Evolutionary conservation across 31 red algal genomes (phyloP), one percentile per base, ranked within the genome.

Genomic region (Endocladia muricata): DNA sequence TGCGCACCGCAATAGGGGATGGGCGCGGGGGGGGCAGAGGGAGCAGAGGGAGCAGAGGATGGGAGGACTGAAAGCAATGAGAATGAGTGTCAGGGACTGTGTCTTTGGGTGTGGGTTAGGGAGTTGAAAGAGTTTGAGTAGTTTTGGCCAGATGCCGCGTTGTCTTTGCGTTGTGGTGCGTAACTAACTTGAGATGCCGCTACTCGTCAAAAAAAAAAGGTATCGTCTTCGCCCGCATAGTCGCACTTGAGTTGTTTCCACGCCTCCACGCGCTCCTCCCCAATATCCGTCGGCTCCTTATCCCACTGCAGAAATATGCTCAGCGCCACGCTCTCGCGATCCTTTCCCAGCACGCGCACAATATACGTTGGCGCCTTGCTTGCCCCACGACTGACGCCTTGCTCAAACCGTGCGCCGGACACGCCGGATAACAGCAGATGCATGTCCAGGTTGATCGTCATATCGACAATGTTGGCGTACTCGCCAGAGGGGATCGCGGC

Each of bases 381-480:
- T 23, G 41, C 37, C 33, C 76, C 60, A 19, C 95, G 70, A 70
- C 85, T 91, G 7, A 88, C 73, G 30, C 95, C 95, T 23, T 79
- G 86, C 49, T 98, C 91, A 61, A 98, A 98, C 21, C 81, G 88
- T 15, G 77, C 85, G 37, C 84, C 95, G 19, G 81, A 80, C 34
- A 94, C 38, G n/a, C 87, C 90, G 33, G 42, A 42, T 17, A 98
- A 76, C 30, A 77, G 68, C 28, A 98, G 40, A 54, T 98, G 95
- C 62, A 98, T 78, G 67, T 98, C 95, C n/a, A 98, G 61, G 69
- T 98, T 98, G 61, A 90, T 69, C 29, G 84, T 73, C 19, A 61
- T 56, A 68, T 98, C 90, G 55, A 98, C 84, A n/a, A 98, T 37
- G 62, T 98, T 98, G 19, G 95, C 95, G 55, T 98, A 98, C 26